These are phyloP conservation scores for Aspergillus udagawae DNA, from an alignment of 2,329 filamentous ascomycete genomes.

Conservation along the genomic window DNA sequence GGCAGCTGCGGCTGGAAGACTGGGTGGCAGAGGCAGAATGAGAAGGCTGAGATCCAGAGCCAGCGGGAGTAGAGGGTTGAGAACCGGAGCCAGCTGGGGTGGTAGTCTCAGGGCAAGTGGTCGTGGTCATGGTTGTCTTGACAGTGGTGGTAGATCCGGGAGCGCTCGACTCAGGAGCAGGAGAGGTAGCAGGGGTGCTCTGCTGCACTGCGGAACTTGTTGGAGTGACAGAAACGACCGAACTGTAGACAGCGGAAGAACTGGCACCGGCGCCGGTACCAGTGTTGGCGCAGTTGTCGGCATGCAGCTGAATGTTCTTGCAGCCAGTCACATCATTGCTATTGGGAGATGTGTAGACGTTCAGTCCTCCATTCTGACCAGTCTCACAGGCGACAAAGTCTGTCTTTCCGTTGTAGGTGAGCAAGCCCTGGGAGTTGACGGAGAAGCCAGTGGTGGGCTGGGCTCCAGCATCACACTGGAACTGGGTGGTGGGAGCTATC, in stretches of 20 bases:
- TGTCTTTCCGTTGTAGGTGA: slow-evolving; percentile 50
- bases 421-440: slow-evolving; percentile 49
- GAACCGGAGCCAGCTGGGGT: neutral
- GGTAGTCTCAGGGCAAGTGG: slow-evolving; percentile 15
- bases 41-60: slow-evolving; percentile 4
- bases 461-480: slow-evolving; percentile 58
- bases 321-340: slow-evolving; percentile 31
- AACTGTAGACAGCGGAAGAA: slow-evolving; percentile 5
- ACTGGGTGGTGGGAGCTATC: slow-evolving; percentile 53
- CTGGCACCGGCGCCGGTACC: slow-evolving; percentile 13
- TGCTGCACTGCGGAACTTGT: neutral
- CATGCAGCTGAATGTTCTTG: slow-evolving; percentile 28
- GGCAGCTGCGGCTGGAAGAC: slow-evolving; percentile 34
- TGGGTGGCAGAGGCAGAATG: slow-evolving; percentile 4
- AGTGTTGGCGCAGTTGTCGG: slow-evolving; percentile 34
- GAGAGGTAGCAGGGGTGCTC: slow-evolving; percentile 5
- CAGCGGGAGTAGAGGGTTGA: neutral
- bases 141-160: slow-evolving; percentile 9
- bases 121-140: slow-evolving; percentile 18
- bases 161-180: slow-evolving; percentile 6
- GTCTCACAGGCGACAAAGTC: slow-evolving; percentile 61
- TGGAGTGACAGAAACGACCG: neutral
- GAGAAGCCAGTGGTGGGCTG: slow-evolving; percentile 53
- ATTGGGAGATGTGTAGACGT: slow-evolving; percentile 38
- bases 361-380: slow-evolving; percentile 35